Base-by-base conservation (phyloP, 73 alveolate genomes). In the Paraurostyla sp. region DNA sequence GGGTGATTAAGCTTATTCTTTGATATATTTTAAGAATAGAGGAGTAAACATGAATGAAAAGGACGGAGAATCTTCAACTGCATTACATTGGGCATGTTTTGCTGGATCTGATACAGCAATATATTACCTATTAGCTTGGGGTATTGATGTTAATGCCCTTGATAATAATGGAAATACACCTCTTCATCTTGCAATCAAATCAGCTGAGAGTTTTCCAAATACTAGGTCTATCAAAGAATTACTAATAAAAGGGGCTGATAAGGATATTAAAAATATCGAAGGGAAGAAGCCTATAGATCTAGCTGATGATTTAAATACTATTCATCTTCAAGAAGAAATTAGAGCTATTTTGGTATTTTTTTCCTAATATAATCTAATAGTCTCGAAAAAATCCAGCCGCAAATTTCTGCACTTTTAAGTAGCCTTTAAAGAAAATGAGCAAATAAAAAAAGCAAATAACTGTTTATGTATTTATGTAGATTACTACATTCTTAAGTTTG, bases 51-150 rank as follows among this genome's bases (percentile, higher is more conserved):
- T 94, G 18, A 76, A 62, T 84, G 92, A 90, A 16, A 88, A 68
- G 48, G 99, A 97, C 85, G 82, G 82, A 20, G 95, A 95, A 65
- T 97, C 96, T 11, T 95, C 98, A 51, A 96, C 98, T 48, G 98
- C 99, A 13, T 80, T 97, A 52, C 99, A 97, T 91, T 97, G 99
- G 99, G 99, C 99, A 0, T 58, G 81, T 45, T 88, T 46, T 22
- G 65, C 65, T 36, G 58, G 82, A 30, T 82, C 75, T 29, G 75
- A 59, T 50, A 81, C 88, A 29, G 76, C 75, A 13, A 57, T 58
- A 48, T 52, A 51, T 62, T 56, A 63, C 76, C 71, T 83, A 35
- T 45, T 82, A 65, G 81, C 83, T 23, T 46, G 71, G 87, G 56
- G 62, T 81, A 23, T 33, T 51, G 65, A 78, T 7, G 78, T 78